Evolutionary conservation across 2,329 filamentous ascomycete genomes (phyloP).

Genomic region (Cytospora mali): DNA sequence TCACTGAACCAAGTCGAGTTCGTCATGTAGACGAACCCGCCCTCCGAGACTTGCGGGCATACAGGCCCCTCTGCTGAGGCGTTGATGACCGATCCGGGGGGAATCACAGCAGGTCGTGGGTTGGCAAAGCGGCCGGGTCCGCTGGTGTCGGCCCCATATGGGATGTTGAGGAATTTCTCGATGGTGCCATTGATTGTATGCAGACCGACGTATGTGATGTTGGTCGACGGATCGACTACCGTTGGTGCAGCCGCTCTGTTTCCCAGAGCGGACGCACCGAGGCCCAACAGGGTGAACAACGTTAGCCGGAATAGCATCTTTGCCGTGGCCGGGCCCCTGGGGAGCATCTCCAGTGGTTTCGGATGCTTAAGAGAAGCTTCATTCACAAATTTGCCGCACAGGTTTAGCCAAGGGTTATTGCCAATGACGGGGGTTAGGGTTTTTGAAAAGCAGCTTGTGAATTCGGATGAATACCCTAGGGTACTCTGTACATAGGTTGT

Average conservation of each 20-base stretch:
- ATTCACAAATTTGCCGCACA: neutral
- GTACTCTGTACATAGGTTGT: no score
- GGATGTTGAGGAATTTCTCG: conserved; percentile 12
- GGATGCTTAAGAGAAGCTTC: neutral
- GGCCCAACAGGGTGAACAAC: neutral
- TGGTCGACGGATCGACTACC: neutral
- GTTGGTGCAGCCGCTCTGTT: conserved; percentile 2
- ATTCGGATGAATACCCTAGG: no score
- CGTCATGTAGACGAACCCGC: conserved; percentile 5
- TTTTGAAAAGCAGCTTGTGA: no score
- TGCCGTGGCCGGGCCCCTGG: neutral
- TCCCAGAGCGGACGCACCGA: neutral
- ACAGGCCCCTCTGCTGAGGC: conserved; percentile 9
- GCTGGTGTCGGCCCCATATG: conserved; percentile 2
- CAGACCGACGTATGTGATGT: conserved; percentile 8
- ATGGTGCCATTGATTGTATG: conserved; percentile 1
- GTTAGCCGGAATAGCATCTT: neutral
- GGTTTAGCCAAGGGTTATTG: no score
- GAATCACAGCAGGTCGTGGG: neutral
- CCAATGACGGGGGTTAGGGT: no score
- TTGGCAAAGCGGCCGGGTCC: neutral
- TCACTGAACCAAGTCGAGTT: conserved; percentile 13
- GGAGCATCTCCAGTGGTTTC: neutral
- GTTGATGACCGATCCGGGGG: neutral
- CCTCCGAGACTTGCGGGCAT: conserved; percentile 7